A percentile compares a stretch with the other conserved stretches of the same genome.
Evolutionary conservation across 306 rosid genomes (phyloP).

Genomic region (Lathyrus aphaca): DNA sequence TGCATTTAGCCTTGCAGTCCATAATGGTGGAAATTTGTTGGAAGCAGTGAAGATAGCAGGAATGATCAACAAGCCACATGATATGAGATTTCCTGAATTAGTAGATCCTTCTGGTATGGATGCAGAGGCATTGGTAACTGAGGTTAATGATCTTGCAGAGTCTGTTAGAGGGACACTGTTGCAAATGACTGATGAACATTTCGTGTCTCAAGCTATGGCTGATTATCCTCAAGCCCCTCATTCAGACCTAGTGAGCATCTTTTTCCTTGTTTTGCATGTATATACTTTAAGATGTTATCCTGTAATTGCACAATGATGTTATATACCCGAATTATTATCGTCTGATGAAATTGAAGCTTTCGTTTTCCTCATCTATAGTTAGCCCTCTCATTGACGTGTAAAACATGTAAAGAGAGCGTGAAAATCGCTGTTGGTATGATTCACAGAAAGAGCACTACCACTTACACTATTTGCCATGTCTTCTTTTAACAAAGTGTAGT

Average conservation of each 20-base stretch:
- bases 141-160: conserved; percentile 56
- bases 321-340: conserved; percentile 7
- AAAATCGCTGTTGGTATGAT: neutral
- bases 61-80: conserved; percentile 54
- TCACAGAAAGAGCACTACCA: neutral
- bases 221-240: conserved; percentile 68
- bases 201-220: conserved; percentile 72
- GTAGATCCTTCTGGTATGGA: conserved; percentile 50
- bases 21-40: conserved; percentile 68
- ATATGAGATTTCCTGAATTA: conserved; percentile 64
- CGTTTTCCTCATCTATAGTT: conserved; percentile 2
- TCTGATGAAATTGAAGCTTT: neutral
- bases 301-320: neutral
- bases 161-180: conserved; percentile 52
- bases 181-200: conserved; percentile 66
- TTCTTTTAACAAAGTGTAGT: neutral
- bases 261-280: neutral
- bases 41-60: conserved; percentile 69
- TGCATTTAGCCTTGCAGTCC: conserved; percentile 67
- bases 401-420: neutral
- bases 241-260: conserved; percentile 60
- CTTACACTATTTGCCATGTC: neutral
- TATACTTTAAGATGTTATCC: conserved; percentile 26
- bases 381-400: neutral
- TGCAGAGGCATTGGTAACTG: conserved; percentile 43